phyloP scores from a whole-genome alignment of 1,284 basidiomycete genomes.

The Ustilago loliicola region DNA sequence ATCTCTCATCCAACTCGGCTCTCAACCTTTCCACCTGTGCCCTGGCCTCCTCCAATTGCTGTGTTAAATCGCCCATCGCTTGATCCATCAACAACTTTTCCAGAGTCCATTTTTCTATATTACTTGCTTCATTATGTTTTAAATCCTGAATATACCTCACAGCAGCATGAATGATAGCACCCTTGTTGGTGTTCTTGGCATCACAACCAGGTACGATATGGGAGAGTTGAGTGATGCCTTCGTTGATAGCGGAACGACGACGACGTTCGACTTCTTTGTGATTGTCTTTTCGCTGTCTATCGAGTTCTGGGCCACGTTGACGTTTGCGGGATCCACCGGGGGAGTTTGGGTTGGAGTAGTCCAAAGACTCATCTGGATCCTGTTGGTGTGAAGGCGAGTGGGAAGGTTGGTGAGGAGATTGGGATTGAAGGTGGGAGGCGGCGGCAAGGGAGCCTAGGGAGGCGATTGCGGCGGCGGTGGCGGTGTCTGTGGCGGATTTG shows the following conservation, averaged over 20 bases:
- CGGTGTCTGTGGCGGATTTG: slow-evolving; percentile 49
- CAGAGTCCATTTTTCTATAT: slow-evolving; percentile 90
- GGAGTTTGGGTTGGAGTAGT: background rate
- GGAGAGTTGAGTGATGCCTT: slow-evolving; percentile 91
- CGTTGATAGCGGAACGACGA: slow-evolving; percentile 92
- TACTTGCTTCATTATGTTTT: slow-evolving; percentile 88
- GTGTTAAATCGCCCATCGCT: slow-evolving; percentile 71
- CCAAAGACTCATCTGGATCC: background rate
- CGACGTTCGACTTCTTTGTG: slow-evolving; percentile 94
- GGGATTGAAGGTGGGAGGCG: slow-evolving; percentile 15
- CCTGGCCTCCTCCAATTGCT: slow-evolving; percentile 59
- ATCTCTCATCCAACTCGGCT: slow-evolving; percentile 43
- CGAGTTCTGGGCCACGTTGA: slow-evolving; percentile 57
- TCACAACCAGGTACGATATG: slow-evolving; percentile 84
- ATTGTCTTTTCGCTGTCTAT: slow-evolving; percentile 66
- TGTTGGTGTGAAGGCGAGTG: background rate
- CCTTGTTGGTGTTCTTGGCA: slow-evolving; percentile 82
- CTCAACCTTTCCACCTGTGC: slow-evolving; percentile 60
- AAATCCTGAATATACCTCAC: slow-evolving; percentile 89
- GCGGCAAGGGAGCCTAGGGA: slow-evolving; percentile 59
- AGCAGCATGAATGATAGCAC: slow-evolving; percentile 84
- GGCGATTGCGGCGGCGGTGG: slow-evolving; percentile 62
- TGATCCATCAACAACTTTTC: slow-evolving; percentile 93
- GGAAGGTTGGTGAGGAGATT: slow-evolving; percentile 15
- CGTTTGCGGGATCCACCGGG: slow-evolving; percentile 33